Evolutionary conservation across 2,329 filamentous ascomycete genomes (phyloP).

Genomic region (Ophiostoma perfectum): DNA sequence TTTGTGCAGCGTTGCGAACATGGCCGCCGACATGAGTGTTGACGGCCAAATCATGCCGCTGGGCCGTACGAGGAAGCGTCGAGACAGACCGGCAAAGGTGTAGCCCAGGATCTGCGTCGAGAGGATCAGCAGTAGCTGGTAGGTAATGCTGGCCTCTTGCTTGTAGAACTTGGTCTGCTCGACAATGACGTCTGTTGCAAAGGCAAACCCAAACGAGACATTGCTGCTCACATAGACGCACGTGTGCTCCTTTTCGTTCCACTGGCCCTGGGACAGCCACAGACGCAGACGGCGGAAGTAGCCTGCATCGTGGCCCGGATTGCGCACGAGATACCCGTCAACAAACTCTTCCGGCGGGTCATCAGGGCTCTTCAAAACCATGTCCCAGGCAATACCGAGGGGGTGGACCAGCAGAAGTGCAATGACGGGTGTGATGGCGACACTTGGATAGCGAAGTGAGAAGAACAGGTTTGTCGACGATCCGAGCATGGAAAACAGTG

Average conservation of each 20-base stretch:
- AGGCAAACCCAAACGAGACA: conserved; percentile 83
- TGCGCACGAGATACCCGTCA: conserved; percentile 36
- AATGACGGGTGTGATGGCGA: conserved; percentile 84
- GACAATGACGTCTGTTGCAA: conserved; percentile 84
- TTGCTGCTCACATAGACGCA: conserved; percentile 89
- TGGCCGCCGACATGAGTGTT: conserved; percentile 79
- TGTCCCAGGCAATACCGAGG: conserved; percentile 74
- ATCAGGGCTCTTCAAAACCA: conserved; percentile 59
- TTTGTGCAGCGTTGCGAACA: conserved; percentile 83
- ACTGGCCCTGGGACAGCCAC: conserved; percentile 73
- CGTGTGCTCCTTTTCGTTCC: conserved; percentile 86
- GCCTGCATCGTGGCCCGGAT: conserved; percentile 24
- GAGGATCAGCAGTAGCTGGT: conserved; percentile 76
- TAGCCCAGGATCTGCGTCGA: conserved; percentile 85
- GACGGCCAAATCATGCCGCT: conserved; percentile 90
- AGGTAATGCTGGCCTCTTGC: conserved; percentile 68
- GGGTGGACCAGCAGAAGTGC: conserved; percentile 79
- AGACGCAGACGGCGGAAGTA: conserved; percentile 49
- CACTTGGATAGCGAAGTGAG: conserved; percentile 82
- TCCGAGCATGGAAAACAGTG: conserved; percentile 72
- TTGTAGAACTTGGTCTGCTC: conserved; percentile 87
- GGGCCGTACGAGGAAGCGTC: conserved; percentile 75
- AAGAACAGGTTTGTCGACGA: conserved; percentile 86
- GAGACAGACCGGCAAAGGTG: conserved; percentile 74
- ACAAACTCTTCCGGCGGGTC: conserved; percentile 46